These are phyloP conservation scores for Stipa capillata DNA, from an alignment of 176 grass and related monocot species.

Conservation along the genomic window DNA sequence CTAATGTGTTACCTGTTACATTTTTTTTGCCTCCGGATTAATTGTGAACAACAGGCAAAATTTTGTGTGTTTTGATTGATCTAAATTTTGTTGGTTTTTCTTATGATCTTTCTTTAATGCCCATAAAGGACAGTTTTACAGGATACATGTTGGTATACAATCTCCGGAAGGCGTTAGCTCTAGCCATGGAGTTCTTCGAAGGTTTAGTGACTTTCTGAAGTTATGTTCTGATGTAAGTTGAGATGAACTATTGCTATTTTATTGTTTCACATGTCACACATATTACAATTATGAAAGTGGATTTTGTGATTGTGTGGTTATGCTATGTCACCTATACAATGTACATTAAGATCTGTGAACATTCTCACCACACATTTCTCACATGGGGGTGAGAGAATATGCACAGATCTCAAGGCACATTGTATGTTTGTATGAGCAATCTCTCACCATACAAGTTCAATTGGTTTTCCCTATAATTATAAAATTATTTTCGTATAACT, in stretches of 20 bases:
- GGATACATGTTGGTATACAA: constrained; percentile 96
- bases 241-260: background rate
- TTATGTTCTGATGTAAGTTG: constrained; percentile 81
- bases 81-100: constrained; percentile 6
- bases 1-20: background rate
- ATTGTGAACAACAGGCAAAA: background rate
- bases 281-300: background rate
- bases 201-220: constrained; percentile 95
- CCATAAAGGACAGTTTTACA: constrained; percentile 99
- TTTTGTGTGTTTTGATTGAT: background rate
- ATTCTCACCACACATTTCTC: no score
- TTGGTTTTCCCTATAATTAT: no score
- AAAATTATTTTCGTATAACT: background rate
- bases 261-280: background rate
- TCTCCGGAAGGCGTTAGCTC: constrained; percentile 89
- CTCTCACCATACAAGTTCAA: no score
- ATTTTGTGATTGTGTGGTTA: background rate
- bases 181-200: constrained; percentile 73
- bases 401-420: no score
- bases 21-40: background rate
- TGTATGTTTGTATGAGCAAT: no score
- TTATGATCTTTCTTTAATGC: constrained; percentile 41
- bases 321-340: background rate
- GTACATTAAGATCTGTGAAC: background rate
- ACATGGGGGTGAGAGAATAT: no score